A percentile compares a stretch with the other conserved stretches of the same genome.
Evolutionary conservation across 2,329 filamentous ascomycete species (phyloP).

Genomic region (Hymenoscyphus salicellus): DNA sequence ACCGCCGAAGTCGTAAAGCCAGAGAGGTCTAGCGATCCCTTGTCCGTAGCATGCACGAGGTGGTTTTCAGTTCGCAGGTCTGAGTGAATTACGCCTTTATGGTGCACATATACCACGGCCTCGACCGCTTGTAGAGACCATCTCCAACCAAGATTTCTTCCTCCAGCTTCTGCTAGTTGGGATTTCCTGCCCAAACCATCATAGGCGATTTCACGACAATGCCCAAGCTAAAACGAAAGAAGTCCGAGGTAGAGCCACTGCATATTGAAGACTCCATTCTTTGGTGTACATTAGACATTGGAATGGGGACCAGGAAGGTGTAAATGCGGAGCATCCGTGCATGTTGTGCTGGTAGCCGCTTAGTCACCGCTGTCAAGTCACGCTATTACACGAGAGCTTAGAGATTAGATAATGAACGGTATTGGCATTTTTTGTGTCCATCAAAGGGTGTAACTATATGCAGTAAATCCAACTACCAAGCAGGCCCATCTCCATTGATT

Average conservation of each 20-base stretch:
- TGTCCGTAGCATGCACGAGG: background rate
- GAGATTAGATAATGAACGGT: background rate
- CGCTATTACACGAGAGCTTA: background rate
- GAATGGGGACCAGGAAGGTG: background rate
- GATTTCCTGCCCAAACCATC: conserved; percentile 15
- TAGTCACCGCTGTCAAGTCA: background rate
- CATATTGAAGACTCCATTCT: conserved; percentile 15
- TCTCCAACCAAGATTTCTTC: conserved; percentile 12
- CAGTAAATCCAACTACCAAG: background rate
- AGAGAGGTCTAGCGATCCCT: background rate
- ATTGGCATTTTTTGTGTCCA: background rate
- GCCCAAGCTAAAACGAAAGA: conserved; percentile 13
- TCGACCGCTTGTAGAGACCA: conserved; percentile 4
- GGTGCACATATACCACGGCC: conserved; percentile 4
- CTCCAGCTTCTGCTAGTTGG: conserved; percentile 14
- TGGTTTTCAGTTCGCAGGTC: conserved; percentile 10
- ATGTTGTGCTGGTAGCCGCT: background rate
- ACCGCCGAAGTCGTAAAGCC: conserved; percentile 17
- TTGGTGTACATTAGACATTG: conserved; percentile 4
- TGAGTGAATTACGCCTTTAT: conserved; percentile 6
- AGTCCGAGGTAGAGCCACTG: conserved; percentile 17
- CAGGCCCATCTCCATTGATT: background rate
- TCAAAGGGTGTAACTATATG: background rate
- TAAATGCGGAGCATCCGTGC: background rate
- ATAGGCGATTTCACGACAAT: conserved; percentile 13